These are phyloP conservation scores for Populus hybrid DNA, from an alignment of 441 rosid genomes.

Conservation along the genomic window DNA sequence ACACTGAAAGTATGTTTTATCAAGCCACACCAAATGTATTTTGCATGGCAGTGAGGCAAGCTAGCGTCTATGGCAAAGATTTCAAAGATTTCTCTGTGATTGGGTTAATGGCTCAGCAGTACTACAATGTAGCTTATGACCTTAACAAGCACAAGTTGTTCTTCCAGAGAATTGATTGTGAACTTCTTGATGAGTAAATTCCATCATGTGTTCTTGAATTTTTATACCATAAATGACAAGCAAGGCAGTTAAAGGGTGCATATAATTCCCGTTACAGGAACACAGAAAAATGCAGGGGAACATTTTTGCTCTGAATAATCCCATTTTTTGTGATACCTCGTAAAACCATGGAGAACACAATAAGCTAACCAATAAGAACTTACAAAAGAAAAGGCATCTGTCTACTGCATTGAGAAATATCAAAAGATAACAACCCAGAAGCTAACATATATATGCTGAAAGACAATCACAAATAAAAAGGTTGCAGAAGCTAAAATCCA, in stretches of 20 bases:
- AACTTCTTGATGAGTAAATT: conserved; percentile 36
- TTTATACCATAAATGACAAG: neutral
- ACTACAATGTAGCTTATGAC: conserved; percentile 45
- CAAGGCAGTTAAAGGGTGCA: neutral
- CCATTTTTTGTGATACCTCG: too few relatives aligned
- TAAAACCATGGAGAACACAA: too few relatives aligned
- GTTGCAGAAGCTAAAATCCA: too few relatives aligned
- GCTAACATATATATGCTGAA: too few relatives aligned
- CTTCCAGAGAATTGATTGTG: conserved; percentile 52
- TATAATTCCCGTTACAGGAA: neutral
- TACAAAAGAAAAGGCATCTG: too few relatives aligned
- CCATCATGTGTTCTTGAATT: neutral
- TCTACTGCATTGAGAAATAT: too few relatives aligned
- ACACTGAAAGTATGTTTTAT: conserved; percentile 39
- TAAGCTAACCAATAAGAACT: too few relatives aligned
- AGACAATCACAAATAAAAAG: too few relatives aligned
- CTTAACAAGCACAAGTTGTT: conserved; percentile 21
- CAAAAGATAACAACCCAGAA: too few relatives aligned
- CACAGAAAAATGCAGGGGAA: too few relatives aligned
- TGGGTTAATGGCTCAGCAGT: conserved; percentile 56
- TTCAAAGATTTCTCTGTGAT: conserved; percentile 20
- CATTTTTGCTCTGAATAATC: too few relatives aligned
- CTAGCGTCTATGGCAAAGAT: conserved; percentile 13
- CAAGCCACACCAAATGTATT: conserved; percentile 27
- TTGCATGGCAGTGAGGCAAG: conserved; percentile 38